Base-by-base conservation (phyloP, 2,329 filamentous ascomycete genomes). In the Lasiodiplodia theobromae region DNA sequence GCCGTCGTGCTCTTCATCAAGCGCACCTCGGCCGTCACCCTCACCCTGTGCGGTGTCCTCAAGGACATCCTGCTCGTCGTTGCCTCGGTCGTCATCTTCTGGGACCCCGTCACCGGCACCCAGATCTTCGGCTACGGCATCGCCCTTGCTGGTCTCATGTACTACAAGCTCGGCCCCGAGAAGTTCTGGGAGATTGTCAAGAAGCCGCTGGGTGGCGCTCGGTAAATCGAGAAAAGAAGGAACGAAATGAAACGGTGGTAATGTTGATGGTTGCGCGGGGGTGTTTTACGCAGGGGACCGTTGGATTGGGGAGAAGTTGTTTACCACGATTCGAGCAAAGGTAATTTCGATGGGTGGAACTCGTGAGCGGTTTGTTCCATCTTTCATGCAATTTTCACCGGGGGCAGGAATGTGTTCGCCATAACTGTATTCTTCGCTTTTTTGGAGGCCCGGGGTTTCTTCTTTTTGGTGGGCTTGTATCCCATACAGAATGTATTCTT, bases 1-100 rank as follows among this genome's bases (percentile, higher is more conserved):
- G 94, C 92, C 1, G 92, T 95, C 51, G 92, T 96, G 51, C 93
- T 95, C 84, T 79, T 96, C 82, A 92, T 94, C 89, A 92, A 92
- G 84, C 94, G 92, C 85, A 95, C 92, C 16, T 95, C 92, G 0
- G 92, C 92, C 64, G 89, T 96, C 67, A 91, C 95, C 74, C 90
- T 96, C 76, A 96, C 93, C 38, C 90, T 96, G 57, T 95, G 91
- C 77, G 92, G 92, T 83, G 92, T 96, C 47, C 88, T 96, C 71
- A 96, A 95, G 86, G 92, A 96, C 80, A 92, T 96, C 69, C 86
- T 96, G 75, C 90, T 96, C 62, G 92, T 96, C 69, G 83, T 85
- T 64, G 91, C 91, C 53, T 94, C 91, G 70, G 93, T 94, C 88
- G 80, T 92, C 72, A 92, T 95, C 80, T 95, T 92, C 90, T 87